Evolutionary conservation across 768 basidiomycete species (phyloP), one percentile per base, ranked within the genome.

Genomic region (Jaapia argillacea): DNA sequence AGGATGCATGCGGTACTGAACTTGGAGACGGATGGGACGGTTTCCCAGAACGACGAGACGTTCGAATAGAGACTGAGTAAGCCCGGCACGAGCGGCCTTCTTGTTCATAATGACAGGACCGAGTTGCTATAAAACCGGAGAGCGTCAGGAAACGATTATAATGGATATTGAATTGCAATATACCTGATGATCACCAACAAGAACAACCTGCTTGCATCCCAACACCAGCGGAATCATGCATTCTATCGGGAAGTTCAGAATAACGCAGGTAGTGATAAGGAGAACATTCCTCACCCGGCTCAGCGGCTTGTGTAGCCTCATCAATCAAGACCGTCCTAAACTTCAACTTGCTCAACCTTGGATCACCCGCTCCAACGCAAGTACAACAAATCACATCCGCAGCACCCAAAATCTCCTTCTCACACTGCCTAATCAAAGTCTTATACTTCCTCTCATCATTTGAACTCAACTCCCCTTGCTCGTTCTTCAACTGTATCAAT

Each of bases 81-180:
- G 75, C 16, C 96, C 96, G 4, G 96, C 96, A n/a, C 92, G 87
- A 2, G 96, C 94, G 0, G 96, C 96, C 58, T 99, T 98, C 77
- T 99, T 99, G 77, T 98, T 99, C 96, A 99, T 98, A 60, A 99
- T 97, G 55, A 98, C 96, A 5, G 96, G 96, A 1, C 96, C 96
- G 40, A 98, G 81, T 73, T 98, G 96, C 70, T 86, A 59, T 25
- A 42, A 24, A 44, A 46, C 23, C 36, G 6, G n/a, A n/a, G n/a
- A 16, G 31, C 37, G 46, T 51, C 33, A 52, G 39, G 22, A 40
- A 12, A 40, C 24, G 21, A 31, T 46, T 40, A 45, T 24, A 4
- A 38, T 44, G 36, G 16, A 36, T 44, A 24, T 12, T 36, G 16
- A 39, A 45, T n/a, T n/a, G n/a, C n/a, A n/a, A 48, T 55, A 36